A percentile compares a stretch with the other conserved stretches of the same genome.
phyloP scores from a whole-genome alignment of 768 basidiomycete species.

The Aureoboletus auriporus region DNA sequence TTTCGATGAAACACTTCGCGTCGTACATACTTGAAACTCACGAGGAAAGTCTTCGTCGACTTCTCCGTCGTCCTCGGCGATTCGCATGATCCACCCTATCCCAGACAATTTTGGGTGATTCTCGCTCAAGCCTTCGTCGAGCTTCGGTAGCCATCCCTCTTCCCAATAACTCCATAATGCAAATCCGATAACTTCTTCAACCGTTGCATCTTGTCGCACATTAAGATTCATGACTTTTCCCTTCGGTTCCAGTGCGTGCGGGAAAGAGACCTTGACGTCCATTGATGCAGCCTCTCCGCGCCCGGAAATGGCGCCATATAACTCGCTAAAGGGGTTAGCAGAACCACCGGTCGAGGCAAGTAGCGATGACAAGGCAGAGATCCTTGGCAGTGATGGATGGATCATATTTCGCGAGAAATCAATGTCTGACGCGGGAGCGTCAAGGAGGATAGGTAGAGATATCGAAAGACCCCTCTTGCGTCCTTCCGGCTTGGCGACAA shows the following conservation, averaged over 20 bases:
- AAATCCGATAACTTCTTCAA: constrained; percentile 95
- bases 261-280: constrained; percentile 79
- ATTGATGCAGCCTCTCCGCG: constrained; percentile 62
- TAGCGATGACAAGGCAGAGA: constrained; percentile 71
- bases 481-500: constrained; percentile 20
- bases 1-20: neutral
- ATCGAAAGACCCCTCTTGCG: constrained; percentile 30
- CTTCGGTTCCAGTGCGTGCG: constrained; percentile 60
- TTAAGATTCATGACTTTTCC: constrained; percentile 65
- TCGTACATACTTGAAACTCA: constrained; percentile 38
- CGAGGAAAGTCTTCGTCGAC: constrained; percentile 99
- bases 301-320: constrained; percentile 83
- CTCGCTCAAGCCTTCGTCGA: constrained; percentile 63
- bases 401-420: constrained; percentile 55
- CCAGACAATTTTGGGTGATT: constrained; percentile 70
- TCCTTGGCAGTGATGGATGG: constrained; percentile 36
- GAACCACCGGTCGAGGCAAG: constrained; percentile 59
- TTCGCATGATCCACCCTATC: constrained; percentile 87
- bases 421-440: constrained; percentile 21
- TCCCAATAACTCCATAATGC: constrained; percentile 94
- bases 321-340: constrained; percentile 83
- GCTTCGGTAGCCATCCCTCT: constrained; percentile 70
- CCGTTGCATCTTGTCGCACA: constrained; percentile 82
- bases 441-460: constrained; percentile 17
- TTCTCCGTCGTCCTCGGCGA: constrained; percentile 96